Evolutionary conservation across 148 eudicot genomes (phyloP), one percentile per base, ranked within the genome.

Genomic region (Cornus suecica): DNA sequence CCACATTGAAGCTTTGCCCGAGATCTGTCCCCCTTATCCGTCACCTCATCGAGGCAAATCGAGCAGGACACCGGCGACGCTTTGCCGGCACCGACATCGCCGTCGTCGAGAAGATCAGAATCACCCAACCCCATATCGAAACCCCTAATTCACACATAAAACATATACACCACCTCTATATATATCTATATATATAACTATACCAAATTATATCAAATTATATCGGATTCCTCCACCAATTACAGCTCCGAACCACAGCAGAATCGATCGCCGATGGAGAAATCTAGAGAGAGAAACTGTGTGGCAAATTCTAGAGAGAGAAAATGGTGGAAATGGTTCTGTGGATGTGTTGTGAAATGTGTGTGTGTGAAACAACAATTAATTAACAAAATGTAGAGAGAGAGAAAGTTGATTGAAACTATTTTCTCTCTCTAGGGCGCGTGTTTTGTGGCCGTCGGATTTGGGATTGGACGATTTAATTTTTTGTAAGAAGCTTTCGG

Each of bases 41-140:
- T 73, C 26, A 86, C 85, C 25, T 27, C 22, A 70, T 86, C 89
- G 9, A 86, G 85, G 69, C 89, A 86, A 75, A 86, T 86, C 71
- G 89, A 86, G 65, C 89, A 86, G 8, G 84, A 80, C 48, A 76
- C 80, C 2, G 14, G 64, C 10, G 77, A 65, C 16, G 81, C 68
- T 68, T 86, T 80, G 26, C 77, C 76, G 26, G 74, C 76, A 9
- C 71, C 76, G 1, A n/a, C 60, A 26, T 62, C 81, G 23, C 74
- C 65, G 65, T 69, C 82, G 52, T 80, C 93, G 54, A 77, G 54
- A 54, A 62, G 77, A 76, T 85, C 94, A 16, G 85, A 70, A 65
- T 85, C 92, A 2, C 86, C 89, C 37, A 90, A 78, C 29, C 94
- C 97, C 97, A 93, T 90, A 31, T 64, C 28, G 29, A 45, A 76